Conservation (phyloP, 2,329 filamentous ascomycete species). For the Arthrobotrys sphaeroides region DNA sequence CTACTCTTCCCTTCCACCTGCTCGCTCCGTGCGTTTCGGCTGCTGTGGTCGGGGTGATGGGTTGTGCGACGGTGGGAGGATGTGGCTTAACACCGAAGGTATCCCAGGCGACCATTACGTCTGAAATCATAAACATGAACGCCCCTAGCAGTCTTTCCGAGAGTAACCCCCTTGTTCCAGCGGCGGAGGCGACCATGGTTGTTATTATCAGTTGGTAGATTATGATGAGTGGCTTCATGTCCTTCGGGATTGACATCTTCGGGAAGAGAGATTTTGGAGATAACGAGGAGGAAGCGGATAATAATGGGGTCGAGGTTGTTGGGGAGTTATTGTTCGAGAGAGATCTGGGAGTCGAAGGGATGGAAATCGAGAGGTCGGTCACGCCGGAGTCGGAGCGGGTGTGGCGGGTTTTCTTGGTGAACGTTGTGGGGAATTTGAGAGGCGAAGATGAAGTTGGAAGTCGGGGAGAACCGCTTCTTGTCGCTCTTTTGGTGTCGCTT, state of each 20-base stretch:
- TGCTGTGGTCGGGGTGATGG: not conserved
- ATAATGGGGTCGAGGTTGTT: slow-evolving; percentile 23
- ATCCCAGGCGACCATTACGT: slow-evolving; percentile 51
- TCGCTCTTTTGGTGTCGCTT: not conserved
- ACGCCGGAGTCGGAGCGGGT: slow-evolving; percentile 30
- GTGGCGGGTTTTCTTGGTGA: not conserved
- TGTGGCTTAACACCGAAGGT: slow-evolving; percentile 38
- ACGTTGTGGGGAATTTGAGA: not conserved
- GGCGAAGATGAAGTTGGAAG: not conserved
- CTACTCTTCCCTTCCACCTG: slow-evolving; percentile 10
- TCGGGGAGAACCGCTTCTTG: not conserved
- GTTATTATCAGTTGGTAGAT: slow-evolving; percentile 53
- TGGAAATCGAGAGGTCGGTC: slow-evolving; percentile 46
- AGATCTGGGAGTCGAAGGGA: slow-evolving; percentile 29
- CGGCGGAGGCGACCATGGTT: slow-evolving; percentile 45
- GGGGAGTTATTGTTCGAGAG: slow-evolving; percentile 16
- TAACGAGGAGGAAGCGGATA: not conserved
- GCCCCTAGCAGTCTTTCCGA: slow-evolving; percentile 34
- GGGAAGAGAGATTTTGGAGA: slow-evolving; percentile 10
- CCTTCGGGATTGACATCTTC: slow-evolving; percentile 28
- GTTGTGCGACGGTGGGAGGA: too few species aligned
- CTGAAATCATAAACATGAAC: slow-evolving; percentile 49
- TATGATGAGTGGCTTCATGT: slow-evolving; percentile 45
- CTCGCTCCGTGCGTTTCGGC: not conserved
- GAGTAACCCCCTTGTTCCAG: slow-evolving; percentile 17